Evolutionary conservation across 2,329 filamentous ascomycete species (phyloP), one percentile per base, ranked within the genome.

Genomic region (Alternaria triticimaculans): DNA sequence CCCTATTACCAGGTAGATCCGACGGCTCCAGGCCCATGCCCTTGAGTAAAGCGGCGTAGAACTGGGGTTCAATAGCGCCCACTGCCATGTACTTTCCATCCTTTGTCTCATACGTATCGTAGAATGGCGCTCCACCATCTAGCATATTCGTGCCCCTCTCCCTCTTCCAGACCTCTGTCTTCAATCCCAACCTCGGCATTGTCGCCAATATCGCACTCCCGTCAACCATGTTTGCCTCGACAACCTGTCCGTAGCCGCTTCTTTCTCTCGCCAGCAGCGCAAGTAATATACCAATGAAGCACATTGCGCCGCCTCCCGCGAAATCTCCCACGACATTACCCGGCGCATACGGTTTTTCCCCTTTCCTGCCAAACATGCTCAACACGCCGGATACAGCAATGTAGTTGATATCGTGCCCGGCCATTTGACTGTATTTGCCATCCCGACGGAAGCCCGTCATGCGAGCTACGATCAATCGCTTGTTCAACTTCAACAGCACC

Each of bases 151-250:
- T 84, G 0, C 95, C 95, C 53, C 94, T 84, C 25, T 87, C 85
- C 4, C 79, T 78, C 70, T 83, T 78, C 84, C 93, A 94, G 43
- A 89, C 76, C 1, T 87, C 85, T 7, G 84, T 89, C 76, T 90
- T 89, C 65, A 85, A 84, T 26, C 85, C 84, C 64, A 96, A 83
- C 33, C 95, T 85, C 55, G 92, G 90, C 81, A 95, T 95, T 0
- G 89, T 91, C 2, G 90, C 90, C 25, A 98, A 82, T 79, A 95
- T 95, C 37, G 89, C 87, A 21, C 87, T 88, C 9, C 95, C 95
- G 81, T 98, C 95, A 12, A 97, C 95, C 95, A 98, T 98, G 80
- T 97, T 97, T 15, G 92, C 93, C 82, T 97, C 93, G 9, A 98
- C 94, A 12, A 97, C 90, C 81, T 97, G 95, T 0, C 95, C 95